Evolutionary conservation across 495 filamentous ascomycete genomes (phyloP).

Genomic region (Daldinia decipiens): DNA sequence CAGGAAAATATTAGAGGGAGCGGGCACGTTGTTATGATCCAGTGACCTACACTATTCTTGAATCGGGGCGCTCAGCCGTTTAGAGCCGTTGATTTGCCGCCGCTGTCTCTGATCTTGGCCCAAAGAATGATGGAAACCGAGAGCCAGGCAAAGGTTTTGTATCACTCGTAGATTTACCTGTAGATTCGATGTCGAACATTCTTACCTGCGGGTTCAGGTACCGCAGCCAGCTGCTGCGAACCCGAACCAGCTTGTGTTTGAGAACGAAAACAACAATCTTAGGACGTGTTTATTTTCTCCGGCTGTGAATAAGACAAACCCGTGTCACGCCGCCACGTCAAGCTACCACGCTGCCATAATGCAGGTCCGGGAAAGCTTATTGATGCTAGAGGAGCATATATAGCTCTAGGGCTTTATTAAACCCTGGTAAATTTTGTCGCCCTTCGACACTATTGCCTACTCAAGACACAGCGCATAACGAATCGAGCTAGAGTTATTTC

Average conservation of each 20-base stretch:
- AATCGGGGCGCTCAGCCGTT: slow-evolving; percentile 20
- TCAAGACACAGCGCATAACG: slow-evolving; percentile 10
- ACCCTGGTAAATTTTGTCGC: slow-evolving; percentile 9
- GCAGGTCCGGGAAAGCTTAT: slow-evolving; percentile 44
- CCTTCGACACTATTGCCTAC: slow-evolving; percentile 24
- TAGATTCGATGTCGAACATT: slow-evolving; percentile 21
- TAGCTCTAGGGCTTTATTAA: slow-evolving; percentile 11
- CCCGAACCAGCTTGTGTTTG: slow-evolving; percentile 20
- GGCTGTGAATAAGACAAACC: slow-evolving; percentile 21
- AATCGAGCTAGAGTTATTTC: slow-evolving; percentile 9
- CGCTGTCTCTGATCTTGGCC: slow-evolving; percentile 22
- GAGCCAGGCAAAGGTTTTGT: background rate
- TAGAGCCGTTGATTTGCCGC: slow-evolving; percentile 24
- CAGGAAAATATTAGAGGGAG: slow-evolving; percentile 12
- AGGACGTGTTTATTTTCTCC: slow-evolving; percentile 10
- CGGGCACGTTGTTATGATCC: slow-evolving; percentile 21
- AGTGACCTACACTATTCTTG: slow-evolving; percentile 36
- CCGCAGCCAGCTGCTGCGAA: slow-evolving; percentile 20
- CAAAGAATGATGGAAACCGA: slow-evolving; percentile 22
- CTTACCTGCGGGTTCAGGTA: slow-evolving; percentile 8
- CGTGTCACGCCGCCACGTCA: slow-evolving; percentile 45
- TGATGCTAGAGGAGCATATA: slow-evolving; percentile 11
- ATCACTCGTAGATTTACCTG: slow-evolving; percentile 11
- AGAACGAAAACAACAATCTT: slow-evolving; percentile 24
- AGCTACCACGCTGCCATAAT: slow-evolving; percentile 39